A percentile compares a stretch with the other conserved stretches of the same genome.
Evolutionary conservation across 805 yeast species (phyloP).

Genomic region (Candida ortonii): DNA sequence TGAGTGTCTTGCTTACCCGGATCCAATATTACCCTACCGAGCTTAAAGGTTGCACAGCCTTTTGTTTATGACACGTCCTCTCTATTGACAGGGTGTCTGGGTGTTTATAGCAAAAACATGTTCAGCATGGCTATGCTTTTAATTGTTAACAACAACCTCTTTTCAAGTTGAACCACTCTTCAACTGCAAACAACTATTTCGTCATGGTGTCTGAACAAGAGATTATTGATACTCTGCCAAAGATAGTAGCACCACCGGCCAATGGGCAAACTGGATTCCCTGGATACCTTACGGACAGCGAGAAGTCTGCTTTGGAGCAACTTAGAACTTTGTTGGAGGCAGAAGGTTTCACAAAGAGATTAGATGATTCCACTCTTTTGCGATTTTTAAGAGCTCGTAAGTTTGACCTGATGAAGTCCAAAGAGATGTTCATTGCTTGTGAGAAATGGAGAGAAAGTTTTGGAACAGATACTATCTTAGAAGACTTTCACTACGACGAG

Average conservation of each 20-base stretch:
- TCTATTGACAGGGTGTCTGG: too few species aligned
- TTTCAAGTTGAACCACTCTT: too few species aligned
- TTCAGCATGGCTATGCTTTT: too few species aligned
- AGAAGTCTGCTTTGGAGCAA: constrained; percentile 55
- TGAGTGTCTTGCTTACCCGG: too few species aligned
- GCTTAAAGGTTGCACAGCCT: too few species aligned
- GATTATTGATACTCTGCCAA: constrained; percentile 28
- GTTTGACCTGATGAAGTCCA: constrained; percentile 78
- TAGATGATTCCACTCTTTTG: constrained; percentile 80
- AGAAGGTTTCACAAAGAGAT: constrained; percentile 68
- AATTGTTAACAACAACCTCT: too few species aligned
- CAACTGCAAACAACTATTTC: too few species aligned
- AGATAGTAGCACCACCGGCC: constrained; percentile 56
- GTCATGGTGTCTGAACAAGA: constrained; percentile 27
- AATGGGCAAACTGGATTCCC: constrained; percentile 68
- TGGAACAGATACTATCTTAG: constrained; percentile 82
- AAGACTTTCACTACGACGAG: constrained; percentile 90
- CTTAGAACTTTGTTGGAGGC: constrained; percentile 57
- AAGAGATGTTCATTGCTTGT: constrained; percentile 79
- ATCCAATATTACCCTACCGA: too few species aligned
- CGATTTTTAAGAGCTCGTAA: constrained; percentile 94
- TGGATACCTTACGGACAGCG: constrained; percentile 71
- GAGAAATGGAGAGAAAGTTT: constrained; percentile 89
- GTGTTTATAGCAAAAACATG: too few species aligned
- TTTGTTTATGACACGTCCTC: too few species aligned